Conservation (phyloP, 768 basidiomycete species). For the Coprinopsis marcescibilis region DNA sequence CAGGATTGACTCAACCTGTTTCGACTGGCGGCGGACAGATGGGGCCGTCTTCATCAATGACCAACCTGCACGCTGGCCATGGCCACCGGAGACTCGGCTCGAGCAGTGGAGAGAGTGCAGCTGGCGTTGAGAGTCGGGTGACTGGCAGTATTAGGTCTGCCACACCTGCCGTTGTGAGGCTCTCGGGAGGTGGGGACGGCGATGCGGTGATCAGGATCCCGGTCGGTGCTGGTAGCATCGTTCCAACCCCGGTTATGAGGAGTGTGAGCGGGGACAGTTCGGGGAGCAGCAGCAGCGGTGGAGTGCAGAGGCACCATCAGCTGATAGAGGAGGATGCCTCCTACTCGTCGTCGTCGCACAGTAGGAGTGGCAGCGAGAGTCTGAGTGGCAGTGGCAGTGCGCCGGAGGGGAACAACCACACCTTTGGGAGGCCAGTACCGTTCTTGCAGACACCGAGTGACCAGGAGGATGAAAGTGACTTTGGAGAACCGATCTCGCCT, state of each 20-base stretch:
- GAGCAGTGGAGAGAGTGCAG: constrained; percentile 11
- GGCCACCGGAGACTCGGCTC: constrained; percentile 13
- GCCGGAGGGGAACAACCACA: constrained; percentile 57
- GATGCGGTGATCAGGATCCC: too few relatives aligned
- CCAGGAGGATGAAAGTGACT: constrained; percentile 17
- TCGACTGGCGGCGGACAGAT: constrained; percentile 48
- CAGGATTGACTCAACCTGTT: constrained; percentile 33
- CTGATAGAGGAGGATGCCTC: constrained; percentile 17
- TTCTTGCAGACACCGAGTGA: constrained; percentile 29
- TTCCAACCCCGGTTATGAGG: too few relatives aligned
- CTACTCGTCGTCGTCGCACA: constrained; percentile 38
- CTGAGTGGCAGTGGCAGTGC: constrained; percentile 30
- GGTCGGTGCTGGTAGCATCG: too few relatives aligned
- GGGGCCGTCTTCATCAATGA: constrained; percentile 20
- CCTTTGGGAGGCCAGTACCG: constrained; percentile 61
- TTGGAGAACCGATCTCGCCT: background rate
- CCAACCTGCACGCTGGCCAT: constrained; percentile 13
- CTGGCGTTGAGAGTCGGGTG: constrained; percentile 5
- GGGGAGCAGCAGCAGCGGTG: constrained; percentile 10
- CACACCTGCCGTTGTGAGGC: constrained; percentile 1
- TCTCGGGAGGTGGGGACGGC: constrained; percentile 11
- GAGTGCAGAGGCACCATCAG: background rate
- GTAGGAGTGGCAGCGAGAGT: constrained; percentile 46
- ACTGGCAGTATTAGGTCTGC: background rate
- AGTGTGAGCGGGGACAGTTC: too few relatives aligned